Evolutionary conservation across 2,329 filamentous ascomycete species (phyloP).

Genomic region (Botryotinia convoluta): DNA sequence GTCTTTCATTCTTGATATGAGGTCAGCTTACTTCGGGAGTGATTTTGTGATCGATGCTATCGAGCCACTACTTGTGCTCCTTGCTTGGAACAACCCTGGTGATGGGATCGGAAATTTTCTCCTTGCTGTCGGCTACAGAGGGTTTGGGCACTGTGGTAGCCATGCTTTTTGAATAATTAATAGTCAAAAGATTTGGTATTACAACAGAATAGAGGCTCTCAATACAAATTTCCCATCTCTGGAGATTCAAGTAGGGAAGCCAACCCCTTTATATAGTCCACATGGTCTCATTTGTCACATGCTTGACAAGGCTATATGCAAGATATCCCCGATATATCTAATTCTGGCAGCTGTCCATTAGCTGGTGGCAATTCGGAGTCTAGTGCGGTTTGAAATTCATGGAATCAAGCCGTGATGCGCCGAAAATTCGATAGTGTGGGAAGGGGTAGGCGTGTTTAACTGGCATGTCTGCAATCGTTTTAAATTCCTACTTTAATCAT

Average conservation of each 20-base stretch:
- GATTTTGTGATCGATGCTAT: constrained; percentile 10
- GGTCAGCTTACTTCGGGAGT: not conserved
- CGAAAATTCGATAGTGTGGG: no score
- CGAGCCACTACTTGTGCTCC: not conserved
- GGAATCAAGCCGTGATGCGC: not conserved
- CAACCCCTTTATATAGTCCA: not conserved
- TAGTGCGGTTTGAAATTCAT: not conserved
- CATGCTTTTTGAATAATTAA: not conserved
- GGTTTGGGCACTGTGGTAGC: not conserved
- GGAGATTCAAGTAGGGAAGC: not conserved
- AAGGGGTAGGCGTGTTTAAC: not conserved
- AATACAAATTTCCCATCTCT: not conserved
- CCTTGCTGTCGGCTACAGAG: not conserved
- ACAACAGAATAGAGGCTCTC: not conserved
- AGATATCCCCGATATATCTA: not conserved
- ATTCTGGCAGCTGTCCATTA: not conserved
- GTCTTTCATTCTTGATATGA: not conserved
- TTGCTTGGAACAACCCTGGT: not conserved
- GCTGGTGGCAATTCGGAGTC: not conserved
- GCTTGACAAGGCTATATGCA: not conserved
- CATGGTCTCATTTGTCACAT: not conserved
- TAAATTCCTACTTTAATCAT: not conserved
- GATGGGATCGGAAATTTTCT: not conserved
- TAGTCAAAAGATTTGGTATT: not conserved
- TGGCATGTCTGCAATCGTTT: not conserved